phyloP scores from a whole-genome alignment of 257 asterid genomes.

The Salvia miltiorrhiza region DNA sequence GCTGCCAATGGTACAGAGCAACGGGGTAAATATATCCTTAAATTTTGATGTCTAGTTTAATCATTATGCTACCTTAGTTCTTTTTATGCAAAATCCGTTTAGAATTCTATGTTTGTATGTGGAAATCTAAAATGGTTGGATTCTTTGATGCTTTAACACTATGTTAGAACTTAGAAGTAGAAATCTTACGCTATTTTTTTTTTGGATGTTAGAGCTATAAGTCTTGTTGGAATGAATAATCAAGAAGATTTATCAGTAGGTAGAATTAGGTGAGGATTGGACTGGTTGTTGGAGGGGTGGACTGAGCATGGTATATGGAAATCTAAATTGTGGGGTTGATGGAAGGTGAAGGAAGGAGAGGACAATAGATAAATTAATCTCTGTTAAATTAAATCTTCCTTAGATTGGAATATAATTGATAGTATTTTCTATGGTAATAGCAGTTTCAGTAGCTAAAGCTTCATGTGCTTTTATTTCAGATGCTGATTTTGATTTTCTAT shows the following conservation, averaged over 20 bases:
- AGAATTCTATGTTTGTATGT: background rate
- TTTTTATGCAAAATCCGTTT: background rate
- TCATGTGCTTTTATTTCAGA: background rate
- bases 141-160: background rate
- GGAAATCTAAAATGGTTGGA: background rate
- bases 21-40: conserved; percentile 46
- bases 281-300: conserved; percentile 4
- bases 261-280: conserved; percentile 2
- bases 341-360: background rate
- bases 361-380: background rate
- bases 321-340: background rate
- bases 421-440: background rate
- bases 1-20: conserved; percentile 50
- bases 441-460: background rate
- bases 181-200: background rate
- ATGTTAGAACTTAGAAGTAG: background rate
- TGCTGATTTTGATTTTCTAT: background rate
- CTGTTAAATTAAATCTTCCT: background rate
- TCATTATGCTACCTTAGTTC: background rate
- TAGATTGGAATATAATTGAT: background rate
- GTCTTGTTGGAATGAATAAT: background rate
- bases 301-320: background rate
- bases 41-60: background rate
- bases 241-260: background rate
- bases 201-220: background rate